These are phyloP conservation scores for Fusarium dimerum DNA, from an alignment of 2,329 filamentous ascomycete genomes.

Conservation along the genomic window DNA sequence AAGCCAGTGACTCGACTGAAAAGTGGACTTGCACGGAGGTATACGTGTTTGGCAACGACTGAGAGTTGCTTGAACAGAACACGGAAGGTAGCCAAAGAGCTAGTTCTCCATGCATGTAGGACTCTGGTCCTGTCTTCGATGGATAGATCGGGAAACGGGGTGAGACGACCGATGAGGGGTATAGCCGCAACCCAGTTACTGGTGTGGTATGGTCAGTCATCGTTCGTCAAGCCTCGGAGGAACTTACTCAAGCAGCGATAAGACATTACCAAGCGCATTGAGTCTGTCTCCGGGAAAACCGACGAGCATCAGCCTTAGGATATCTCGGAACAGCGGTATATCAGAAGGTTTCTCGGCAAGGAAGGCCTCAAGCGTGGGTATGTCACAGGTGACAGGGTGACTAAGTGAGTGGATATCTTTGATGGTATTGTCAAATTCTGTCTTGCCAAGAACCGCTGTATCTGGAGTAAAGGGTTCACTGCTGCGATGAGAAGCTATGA, in stretches of 20 bases:
- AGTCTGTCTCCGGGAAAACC: neutral
- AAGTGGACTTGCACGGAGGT: neutral
- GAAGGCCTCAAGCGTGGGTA: neutral
- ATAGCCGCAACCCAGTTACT: neutral
- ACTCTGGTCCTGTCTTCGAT: neutral
- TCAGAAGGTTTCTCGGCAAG: conserved; percentile 4
- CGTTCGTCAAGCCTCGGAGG: too few relatives aligned
- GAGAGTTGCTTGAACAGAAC: conserved; percentile 2
- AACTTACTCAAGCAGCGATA: neutral
- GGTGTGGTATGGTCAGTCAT: too few relatives aligned
- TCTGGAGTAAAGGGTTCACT: neutral
- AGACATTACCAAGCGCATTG: neutral
- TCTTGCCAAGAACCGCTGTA: neutral
- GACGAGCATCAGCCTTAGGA: neutral
- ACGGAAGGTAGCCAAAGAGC: neutral
- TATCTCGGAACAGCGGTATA: conserved; percentile 1
- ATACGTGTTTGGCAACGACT: conserved; percentile 1
- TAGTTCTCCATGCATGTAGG: conserved; percentile 1
- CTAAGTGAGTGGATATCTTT: neutral
- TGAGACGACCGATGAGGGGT: conserved; percentile 1
- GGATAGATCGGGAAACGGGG: neutral
- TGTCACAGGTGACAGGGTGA: neutral
- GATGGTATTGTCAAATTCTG: neutral
- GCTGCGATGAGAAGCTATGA: neutral
- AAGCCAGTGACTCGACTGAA: conserved; percentile 2